A percentile compares a stretch with the other conserved stretches of the same genome.
These are phyloP conservation scores for Cercospora zeina DNA, from an alignment of 2,329 filamentous ascomycete species.

Conservation along the genomic window DNA sequence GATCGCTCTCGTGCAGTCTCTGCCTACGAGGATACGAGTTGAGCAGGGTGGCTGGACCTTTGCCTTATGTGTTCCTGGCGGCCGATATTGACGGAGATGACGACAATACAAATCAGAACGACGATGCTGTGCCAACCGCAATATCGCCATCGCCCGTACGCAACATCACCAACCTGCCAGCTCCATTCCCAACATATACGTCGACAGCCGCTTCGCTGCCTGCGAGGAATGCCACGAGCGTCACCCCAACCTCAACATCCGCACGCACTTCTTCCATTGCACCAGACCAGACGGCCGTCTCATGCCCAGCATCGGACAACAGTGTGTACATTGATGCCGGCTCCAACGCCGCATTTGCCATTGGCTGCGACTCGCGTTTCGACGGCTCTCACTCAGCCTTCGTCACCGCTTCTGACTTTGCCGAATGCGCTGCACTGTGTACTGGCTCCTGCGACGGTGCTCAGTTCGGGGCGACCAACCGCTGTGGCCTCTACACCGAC, in stretches of 20 bases:
- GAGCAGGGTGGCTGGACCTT: constrained; percentile 9
- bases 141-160: constrained; percentile 3
- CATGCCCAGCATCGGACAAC: constrained; percentile 25
- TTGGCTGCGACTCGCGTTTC: constrained; percentile 28
- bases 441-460: constrained; percentile 29
- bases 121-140: constrained; percentile 3
- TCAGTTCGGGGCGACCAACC: constrained; percentile 27
- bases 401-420: constrained; percentile 26
- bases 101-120: constrained; percentile 14
- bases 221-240: constrained; percentile 10
- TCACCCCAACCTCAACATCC: constrained; percentile 3
- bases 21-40: constrained; percentile 31
- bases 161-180: constrained; percentile 26
- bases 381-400: constrained; percentile 27
- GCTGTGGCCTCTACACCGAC: constrained; percentile 29
- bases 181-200: constrained; percentile 18
- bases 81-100: constrained; percentile 27
- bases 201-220: neutral
- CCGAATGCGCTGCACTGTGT: constrained; percentile 26
- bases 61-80: constrained; percentile 27
- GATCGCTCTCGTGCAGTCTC: constrained; percentile 26
- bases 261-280: constrained; percentile 2
- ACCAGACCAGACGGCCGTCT: constrained; percentile 18
- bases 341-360: constrained; percentile 24
- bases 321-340: constrained; percentile 23